phyloP scores from a whole-genome alignment of 441 rosid genomes.

The Daphne laureola region DNA sequence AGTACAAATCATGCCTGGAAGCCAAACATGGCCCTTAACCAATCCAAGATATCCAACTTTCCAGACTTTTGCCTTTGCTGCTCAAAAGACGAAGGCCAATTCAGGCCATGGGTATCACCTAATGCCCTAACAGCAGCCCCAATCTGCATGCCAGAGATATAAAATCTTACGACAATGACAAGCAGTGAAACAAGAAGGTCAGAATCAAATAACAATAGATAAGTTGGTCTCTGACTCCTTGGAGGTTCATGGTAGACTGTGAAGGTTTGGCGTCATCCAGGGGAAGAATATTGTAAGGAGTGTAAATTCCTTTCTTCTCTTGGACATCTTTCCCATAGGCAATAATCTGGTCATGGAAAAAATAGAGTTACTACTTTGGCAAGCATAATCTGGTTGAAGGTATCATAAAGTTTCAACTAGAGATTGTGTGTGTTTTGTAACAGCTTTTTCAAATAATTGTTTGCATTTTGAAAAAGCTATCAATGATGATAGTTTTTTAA shows the following conservation, averaged over 20 bases:
- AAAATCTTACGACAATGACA: constrained; percentile 12
- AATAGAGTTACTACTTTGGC: constrained; percentile 3
- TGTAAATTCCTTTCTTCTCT: constrained; percentile 81
- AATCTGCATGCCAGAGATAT: constrained; percentile 32
- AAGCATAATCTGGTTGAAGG: background rate
- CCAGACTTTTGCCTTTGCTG: constrained; percentile 73
- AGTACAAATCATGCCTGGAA: constrained; percentile 62
- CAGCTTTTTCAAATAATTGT: no score
- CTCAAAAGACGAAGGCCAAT: constrained; percentile 73
- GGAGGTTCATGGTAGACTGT: constrained; percentile 81
- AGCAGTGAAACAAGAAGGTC: background rate
- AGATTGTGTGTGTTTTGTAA: no score
- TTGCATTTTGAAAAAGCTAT: no score
- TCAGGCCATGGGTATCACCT: constrained; percentile 72
- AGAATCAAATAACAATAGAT: background rate
- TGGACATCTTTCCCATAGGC: constrained; percentile 94
- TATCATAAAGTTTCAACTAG: no score
- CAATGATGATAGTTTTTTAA: no score
- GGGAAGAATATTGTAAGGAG: constrained; percentile 90
- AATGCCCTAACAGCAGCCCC: constrained; percentile 87
- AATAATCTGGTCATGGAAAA: constrained; percentile 53
- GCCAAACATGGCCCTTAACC: constrained; percentile 94
- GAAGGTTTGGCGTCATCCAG: constrained; percentile 81
- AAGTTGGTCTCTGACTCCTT: constrained; percentile 41
- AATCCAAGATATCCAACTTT: constrained; percentile 80